Evolutionary conservation across 805 yeast genomes (phyloP).

Genomic region (Isabelozyma heimii): DNA sequence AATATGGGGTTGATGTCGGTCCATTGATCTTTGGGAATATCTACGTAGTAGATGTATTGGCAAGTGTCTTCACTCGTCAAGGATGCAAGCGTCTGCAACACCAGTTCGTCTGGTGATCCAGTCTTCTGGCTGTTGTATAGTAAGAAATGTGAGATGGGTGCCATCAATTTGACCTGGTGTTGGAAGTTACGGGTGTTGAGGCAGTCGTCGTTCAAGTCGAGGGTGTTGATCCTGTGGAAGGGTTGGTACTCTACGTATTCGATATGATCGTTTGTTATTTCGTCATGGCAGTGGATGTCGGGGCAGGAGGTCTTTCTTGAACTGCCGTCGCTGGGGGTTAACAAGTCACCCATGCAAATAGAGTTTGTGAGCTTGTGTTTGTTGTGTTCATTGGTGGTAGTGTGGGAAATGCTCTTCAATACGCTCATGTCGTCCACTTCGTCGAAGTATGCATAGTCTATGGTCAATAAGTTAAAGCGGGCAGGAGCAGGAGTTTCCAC

Average conservation of each 20-base stretch:
- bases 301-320: not conserved
- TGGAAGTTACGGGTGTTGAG: conserved; percentile 30
- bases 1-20: not conserved
- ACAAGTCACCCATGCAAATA: conserved; percentile 13
- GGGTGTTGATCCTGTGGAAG: conserved; percentile 6
- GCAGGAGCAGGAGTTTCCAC: conserved; percentile 3
- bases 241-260: conserved; percentile 2
- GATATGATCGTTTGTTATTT: not conserved
- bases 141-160: conserved; percentile 30
- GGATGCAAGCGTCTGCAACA: conserved; percentile 13
- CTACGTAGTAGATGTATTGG: conserved; percentile 17
- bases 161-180: conserved; percentile 27
- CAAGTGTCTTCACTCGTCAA: conserved; percentile 7
- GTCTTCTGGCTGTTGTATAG: conserved; percentile 19
- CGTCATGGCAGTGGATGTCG: not conserved
- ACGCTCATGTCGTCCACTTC: conserved; percentile 3
- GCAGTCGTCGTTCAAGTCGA: not conserved
- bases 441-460: conserved; percentile 2
- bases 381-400: conserved; percentile 4
- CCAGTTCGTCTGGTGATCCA: not conserved
- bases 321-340: conserved; percentile 1
- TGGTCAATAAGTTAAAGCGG: conserved; percentile 12
- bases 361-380: conserved; percentile 13
- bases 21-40: conserved; percentile 1
- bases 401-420: conserved; percentile 2